These are phyloP conservation scores for Penicillium turbatum DNA, from an alignment of 495 filamentous ascomycete species.

Conservation along the genomic window DNA sequence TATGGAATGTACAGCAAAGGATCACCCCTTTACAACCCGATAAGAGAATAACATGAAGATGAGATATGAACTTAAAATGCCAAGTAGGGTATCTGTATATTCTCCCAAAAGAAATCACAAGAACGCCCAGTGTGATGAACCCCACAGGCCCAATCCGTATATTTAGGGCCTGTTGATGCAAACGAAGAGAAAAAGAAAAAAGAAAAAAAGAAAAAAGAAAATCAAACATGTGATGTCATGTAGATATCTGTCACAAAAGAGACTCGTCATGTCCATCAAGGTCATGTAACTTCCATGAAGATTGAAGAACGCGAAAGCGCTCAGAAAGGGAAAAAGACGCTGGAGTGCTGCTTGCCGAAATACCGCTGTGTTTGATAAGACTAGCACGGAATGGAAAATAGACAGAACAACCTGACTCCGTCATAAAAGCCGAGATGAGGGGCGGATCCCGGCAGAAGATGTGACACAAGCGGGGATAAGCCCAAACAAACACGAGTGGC, in stretches of 20 bases:
- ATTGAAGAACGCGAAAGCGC: not conserved
- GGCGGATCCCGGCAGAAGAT: not conserved
- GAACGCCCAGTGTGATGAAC: not conserved
- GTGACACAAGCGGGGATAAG: not conserved
- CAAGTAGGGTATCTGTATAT: slow-evolving; percentile 4
- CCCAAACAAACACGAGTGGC: not conserved
- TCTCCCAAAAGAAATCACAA: not conserved
- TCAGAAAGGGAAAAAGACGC: not conserved
- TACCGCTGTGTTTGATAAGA: not conserved
- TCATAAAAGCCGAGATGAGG: not conserved
- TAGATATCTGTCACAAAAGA: not conserved
- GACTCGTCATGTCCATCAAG: slow-evolving; percentile 4
- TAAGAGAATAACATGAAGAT: not conserved
- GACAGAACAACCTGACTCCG: not conserved
- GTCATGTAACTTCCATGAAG: not conserved
- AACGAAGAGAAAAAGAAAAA: not conserved
- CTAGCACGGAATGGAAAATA: not conserved
- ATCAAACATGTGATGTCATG: not conserved
- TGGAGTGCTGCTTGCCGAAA: not conserved
- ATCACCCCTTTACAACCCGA: not conserved
- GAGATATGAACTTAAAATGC: not conserved
- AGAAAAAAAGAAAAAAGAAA: not conserved
- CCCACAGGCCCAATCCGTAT: not conserved
- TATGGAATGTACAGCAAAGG: not conserved
- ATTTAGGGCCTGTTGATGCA: not conserved